Evolutionary conservation across 2,329 filamentous ascomycete genomes (phyloP).

Genomic region (Penicillium rolfsii): DNA sequence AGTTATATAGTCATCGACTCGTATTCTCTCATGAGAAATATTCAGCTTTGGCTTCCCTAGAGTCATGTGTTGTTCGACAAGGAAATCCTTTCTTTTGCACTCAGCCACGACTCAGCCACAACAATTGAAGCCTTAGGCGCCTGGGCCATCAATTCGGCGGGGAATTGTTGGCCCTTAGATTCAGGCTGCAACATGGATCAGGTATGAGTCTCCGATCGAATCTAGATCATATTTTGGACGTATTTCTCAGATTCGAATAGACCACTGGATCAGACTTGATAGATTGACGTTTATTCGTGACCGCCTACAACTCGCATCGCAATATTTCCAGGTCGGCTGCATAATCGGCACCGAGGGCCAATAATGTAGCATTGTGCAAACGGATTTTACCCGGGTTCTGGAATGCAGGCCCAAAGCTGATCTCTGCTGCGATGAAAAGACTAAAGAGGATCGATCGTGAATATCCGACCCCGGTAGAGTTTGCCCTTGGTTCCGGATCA

Average conservation of each 20-base stretch:
- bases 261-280: neutral
- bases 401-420: neutral
- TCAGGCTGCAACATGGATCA: neutral
- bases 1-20: neutral
- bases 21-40: neutral
- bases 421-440: neutral
- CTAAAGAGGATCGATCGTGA: neutral
- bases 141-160: neutral
- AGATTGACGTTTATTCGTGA: neutral
- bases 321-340: neutral
- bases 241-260: neutral
- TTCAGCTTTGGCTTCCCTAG: neutral
- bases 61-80: neutral
- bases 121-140: neutral
- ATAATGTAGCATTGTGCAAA: neutral
- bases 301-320: neutral
- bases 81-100: neutral
- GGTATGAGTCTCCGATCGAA: neutral
- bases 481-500: neutral
- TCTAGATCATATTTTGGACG: neutral
- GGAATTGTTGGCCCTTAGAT: neutral
- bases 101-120: neutral
- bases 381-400: neutral
- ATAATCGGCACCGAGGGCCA: neutral
- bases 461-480: neutral